Percentiles rank a stretch among this genome's conserved stretches.
Evolutionary conservation across 225 moss, liverwort and hornwort species (phyloP).

Genomic region (Marchantia polymorpha): DNA sequence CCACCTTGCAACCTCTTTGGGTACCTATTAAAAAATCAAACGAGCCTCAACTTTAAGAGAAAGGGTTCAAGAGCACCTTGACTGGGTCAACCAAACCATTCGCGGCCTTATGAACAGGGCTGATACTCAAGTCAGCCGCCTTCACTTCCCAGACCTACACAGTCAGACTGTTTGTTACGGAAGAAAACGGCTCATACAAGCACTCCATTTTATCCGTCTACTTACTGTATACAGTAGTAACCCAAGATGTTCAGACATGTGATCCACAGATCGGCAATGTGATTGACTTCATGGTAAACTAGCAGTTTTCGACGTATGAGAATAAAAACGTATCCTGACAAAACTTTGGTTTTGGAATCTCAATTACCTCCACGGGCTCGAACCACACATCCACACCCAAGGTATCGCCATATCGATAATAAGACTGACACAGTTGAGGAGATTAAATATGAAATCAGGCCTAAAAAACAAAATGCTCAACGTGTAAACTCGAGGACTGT

Average conservation of each 20-base stretch:
- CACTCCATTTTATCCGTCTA: background rate
- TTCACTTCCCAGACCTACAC: slow-evolving; percentile 98
- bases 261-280: background rate
- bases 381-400: slow-evolving; percentile 94
- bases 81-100: slow-evolving; percentile 79
- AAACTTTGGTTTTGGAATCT: background rate
- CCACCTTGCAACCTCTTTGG: background rate
- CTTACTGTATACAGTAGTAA: background rate
- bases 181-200: background rate
- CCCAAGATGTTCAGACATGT: background rate
- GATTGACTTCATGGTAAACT: too few species aligned
- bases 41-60: background rate
- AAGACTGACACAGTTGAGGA: slow-evolving; percentile 51
- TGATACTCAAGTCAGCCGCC: slow-evolving; percentile 96
- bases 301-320: background rate
- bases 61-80: slow-evolving; percentile 47
- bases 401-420: slow-evolving; percentile 86
- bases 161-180: too few species aligned
- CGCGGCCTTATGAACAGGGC: slow-evolving; percentile 92
- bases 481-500: background rate
- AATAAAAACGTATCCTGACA: background rate
- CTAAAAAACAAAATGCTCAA: background rate
- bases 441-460: background rate
- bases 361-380: slow-evolving; percentile 83
- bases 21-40: background rate